These are phyloP conservation scores for Syzygium syzygioides DNA, from an alignment of 441 rosid genomes.

Conservation along the genomic window DNA sequence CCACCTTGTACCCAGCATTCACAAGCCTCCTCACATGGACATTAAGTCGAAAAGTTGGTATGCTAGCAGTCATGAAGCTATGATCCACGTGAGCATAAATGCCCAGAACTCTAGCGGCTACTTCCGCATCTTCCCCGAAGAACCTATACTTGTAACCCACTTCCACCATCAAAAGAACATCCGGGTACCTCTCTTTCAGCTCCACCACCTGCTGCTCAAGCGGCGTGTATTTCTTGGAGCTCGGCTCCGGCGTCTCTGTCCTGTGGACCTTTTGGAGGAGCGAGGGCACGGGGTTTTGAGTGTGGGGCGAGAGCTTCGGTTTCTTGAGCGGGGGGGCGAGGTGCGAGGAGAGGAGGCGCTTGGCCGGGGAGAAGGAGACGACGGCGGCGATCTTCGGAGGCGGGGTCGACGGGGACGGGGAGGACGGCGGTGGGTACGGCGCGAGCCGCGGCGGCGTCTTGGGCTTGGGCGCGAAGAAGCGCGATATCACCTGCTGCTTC, in stretches of 20 bases:
- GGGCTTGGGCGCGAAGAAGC: slow-evolving; percentile 84
- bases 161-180: slow-evolving; percentile 83
- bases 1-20: slow-evolving; percentile 78
- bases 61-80: slow-evolving; percentile 80
- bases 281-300: slow-evolving; percentile 30
- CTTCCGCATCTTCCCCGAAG: slow-evolving; percentile 83
- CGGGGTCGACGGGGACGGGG: slow-evolving; percentile 18
- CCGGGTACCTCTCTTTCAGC: slow-evolving; percentile 60
- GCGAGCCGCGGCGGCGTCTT: slow-evolving; percentile 13
- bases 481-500: slow-evolving; percentile 80
- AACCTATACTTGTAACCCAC: slow-evolving; percentile 91
- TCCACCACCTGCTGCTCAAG: slow-evolving; percentile 83
- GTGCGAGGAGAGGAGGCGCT: slow-evolving; percentile 61
- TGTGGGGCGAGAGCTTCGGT: slow-evolving; percentile 49
- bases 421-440: slow-evolving; percentile 1
- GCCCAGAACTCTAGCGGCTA: slow-evolving; percentile 70
- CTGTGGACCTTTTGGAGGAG: slow-evolving; percentile 40
- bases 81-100: slow-evolving; percentile 74
- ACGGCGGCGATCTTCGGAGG: slow-evolving; percentile 54
- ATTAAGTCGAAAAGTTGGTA: slow-evolving; percentile 80
- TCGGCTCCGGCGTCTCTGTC: slow-evolving; percentile 6
- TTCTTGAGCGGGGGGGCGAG: slow-evolving; percentile 31
- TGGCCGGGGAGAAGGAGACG: slow-evolving; percentile 68
- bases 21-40: slow-evolving; percentile 85
- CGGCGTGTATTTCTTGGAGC: slow-evolving; percentile 58